Conservation (phyloP, 495 filamentous ascomycete species). For the Podospora comata region DNA sequence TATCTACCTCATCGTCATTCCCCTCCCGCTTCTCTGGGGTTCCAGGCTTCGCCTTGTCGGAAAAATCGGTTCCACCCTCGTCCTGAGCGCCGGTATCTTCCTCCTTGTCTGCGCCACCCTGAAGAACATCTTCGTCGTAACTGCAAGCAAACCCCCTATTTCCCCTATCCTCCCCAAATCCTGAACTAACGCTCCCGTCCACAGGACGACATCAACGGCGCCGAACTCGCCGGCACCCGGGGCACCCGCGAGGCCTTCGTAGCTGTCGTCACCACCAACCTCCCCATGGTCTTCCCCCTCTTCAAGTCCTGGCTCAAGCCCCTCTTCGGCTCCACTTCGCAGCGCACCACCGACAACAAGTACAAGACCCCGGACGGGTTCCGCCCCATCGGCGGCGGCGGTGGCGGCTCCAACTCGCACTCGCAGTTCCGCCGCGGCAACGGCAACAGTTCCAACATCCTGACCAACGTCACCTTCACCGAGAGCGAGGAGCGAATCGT, state of each 20-base stretch:
- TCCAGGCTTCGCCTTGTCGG: slow-evolving; percentile 43
- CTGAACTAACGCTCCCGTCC: too few relatives aligned
- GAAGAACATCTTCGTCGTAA: slow-evolving; percentile 47
- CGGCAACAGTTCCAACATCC: slow-evolving; percentile 8
- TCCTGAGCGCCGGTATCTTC: slow-evolving; percentile 50
- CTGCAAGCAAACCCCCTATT: neutral
- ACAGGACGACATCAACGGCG: slow-evolving; percentile 45
- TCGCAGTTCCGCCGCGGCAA: neutral
- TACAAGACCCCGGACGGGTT: slow-evolving; percentile 13
- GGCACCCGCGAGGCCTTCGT: slow-evolving; percentile 53
- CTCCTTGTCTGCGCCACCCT: slow-evolving; percentile 50
- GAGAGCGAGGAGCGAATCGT: slow-evolving; percentile 19
- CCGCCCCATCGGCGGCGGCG: slow-evolving; percentile 19
- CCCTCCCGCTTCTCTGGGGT: slow-evolving; percentile 52
- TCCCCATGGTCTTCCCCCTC: slow-evolving; percentile 54
- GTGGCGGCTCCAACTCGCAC: neutral
- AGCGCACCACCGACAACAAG: slow-evolving; percentile 12
- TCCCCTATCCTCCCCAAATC: slow-evolving; percentile 18
- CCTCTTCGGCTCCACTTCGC: slow-evolving; percentile 28
- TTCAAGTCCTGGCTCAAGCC: slow-evolving; percentile 43
- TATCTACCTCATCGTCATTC: slow-evolving; percentile 49
- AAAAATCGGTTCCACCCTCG: slow-evolving; percentile 45
- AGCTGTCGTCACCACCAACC: slow-evolving; percentile 50
- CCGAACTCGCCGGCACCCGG: slow-evolving; percentile 47
- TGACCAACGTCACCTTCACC: slow-evolving; percentile 18